Conservation (phyloP, 192 early-diverging fungal genomes). For the Backusella tuberculispora region DNA sequence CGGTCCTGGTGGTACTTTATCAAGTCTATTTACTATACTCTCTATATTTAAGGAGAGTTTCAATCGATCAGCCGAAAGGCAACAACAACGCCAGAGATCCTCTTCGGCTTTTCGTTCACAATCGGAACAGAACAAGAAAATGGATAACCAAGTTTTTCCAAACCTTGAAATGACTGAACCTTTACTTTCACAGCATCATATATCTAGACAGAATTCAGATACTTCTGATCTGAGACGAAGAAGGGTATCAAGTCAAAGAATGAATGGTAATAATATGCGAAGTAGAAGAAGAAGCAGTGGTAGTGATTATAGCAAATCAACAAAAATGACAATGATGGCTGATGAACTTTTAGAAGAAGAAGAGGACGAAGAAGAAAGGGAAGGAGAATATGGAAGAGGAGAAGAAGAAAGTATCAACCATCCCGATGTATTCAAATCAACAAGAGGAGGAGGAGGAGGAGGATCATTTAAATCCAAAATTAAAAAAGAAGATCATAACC, state of each 20-base stretch:
- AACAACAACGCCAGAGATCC: constrained; percentile 22
- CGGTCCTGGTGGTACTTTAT: constrained; percentile 86
- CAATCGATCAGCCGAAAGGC: constrained; percentile 50
- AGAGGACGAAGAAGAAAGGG: constrained; percentile 14
- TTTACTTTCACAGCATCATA: neutral
- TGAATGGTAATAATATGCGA: too few species aligned
- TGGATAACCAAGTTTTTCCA: neutral
- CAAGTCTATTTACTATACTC: constrained; percentile 91
- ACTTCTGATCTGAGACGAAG: too few species aligned
- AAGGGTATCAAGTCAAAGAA: too few species aligned
- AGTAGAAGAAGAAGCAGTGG: too few species aligned
- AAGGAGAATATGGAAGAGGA: constrained; percentile 15
- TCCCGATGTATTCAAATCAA: neutral
- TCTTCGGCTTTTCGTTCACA: neutral
- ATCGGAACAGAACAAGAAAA: neutral
- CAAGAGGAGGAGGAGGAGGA: neutral
- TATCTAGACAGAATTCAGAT: too few species aligned
- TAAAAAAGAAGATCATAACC: neutral
- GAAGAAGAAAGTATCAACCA: neutral
- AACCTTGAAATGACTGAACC: neutral
- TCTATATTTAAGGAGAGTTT: constrained; percentile 84
- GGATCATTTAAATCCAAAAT: neutral
- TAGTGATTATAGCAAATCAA: too few species aligned
- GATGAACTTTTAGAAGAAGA: too few species aligned
- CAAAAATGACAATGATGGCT: too few species aligned